Conservation (phyloP, 192 early-diverging fungal species). For the Cladochytrium replicatum region DNA sequence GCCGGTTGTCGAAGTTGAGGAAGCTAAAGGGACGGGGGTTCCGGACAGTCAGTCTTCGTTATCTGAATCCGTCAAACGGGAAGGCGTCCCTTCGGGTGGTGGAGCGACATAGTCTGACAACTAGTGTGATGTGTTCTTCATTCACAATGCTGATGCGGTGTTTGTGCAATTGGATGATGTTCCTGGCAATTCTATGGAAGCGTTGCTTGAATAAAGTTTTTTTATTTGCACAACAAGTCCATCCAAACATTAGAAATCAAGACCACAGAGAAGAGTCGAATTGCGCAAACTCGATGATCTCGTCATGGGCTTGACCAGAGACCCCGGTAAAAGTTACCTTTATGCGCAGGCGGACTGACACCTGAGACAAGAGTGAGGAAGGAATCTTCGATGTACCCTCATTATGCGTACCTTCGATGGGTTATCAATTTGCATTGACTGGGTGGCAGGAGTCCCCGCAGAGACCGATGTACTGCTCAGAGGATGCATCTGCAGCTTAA, state of each 20-base stretch:
- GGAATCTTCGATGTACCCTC: background rate
- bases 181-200: too few relatives aligned
- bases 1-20: too few relatives aligned
- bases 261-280: slow-evolving; percentile 37
- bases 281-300: slow-evolving; percentile 37
- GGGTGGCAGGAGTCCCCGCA: slow-evolving; percentile 54
- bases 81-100: too few relatives aligned
- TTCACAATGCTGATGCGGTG: too few relatives aligned
- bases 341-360: slow-evolving; percentile 27
- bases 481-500: slow-evolving; percentile 77
- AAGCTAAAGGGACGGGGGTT: too few relatives aligned
- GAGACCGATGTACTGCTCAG: slow-evolving; percentile 57
- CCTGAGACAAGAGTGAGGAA: slow-evolving; percentile 10
- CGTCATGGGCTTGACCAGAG: slow-evolving; percentile 23
- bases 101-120: too few relatives aligned
- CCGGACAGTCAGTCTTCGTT: too few relatives aligned
- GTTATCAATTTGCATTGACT: slow-evolving; percentile 79
- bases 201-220: too few relatives aligned
- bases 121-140: too few relatives aligned
- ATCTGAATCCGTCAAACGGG: too few relatives aligned
- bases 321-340: slow-evolving; percentile 24
- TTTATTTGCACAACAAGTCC: too few relatives aligned
- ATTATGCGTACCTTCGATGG: slow-evolving; percentile 43
- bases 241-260: slow-evolving; percentile 17
- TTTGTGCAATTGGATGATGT: too few relatives aligned